Percentiles rank a stretch among this genome's conserved stretches.
phyloP scores from a whole-genome alignment of 148 eudicot species.

The Gaultheria prostrata region DNA sequence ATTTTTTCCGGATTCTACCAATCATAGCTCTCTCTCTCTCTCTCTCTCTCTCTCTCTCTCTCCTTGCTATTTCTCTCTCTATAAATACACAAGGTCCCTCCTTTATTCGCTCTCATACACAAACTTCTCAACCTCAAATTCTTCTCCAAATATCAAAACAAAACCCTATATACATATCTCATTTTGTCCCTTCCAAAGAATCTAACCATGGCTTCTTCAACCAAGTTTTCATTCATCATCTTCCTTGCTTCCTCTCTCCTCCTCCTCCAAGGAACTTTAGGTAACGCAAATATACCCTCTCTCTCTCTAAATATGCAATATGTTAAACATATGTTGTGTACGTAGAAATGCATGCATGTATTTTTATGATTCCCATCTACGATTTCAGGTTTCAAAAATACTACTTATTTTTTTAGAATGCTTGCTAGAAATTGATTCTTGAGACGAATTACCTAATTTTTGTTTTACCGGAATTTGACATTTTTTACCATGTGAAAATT shows the following conservation, averaged over 20 bases:
- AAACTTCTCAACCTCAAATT: not conserved
- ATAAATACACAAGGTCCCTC: not conserved
- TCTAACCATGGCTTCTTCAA: constrained; percentile 32
- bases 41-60: not conserved
- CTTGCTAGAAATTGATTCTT: too few species aligned
- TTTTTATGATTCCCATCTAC: not conserved
- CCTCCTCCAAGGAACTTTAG: constrained; percentile 49
- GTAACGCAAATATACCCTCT: constrained; percentile 26
- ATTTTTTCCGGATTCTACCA: too few species aligned
- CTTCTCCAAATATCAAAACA: not conserved
- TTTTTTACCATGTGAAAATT: not conserved
- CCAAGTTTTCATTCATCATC: constrained; percentile 38
- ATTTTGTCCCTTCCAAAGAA: not conserved
- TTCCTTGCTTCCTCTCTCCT: constrained; percentile 52
- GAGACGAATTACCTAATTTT: not conserved
- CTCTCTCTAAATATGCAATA: not conserved
- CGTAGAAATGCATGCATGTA: not conserved
- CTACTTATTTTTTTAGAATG: too few species aligned
- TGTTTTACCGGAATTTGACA: not conserved
- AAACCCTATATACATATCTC: not conserved
- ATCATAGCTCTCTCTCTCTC: not conserved
- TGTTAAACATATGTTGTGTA: not conserved
- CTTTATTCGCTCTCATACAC: not conserved
- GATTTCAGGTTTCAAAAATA: not conserved
- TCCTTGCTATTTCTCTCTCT: not conserved